Evolutionary conservation across 768 basidiomycete species (phyloP).

Genomic region (Serendipita vermifera): DNA sequence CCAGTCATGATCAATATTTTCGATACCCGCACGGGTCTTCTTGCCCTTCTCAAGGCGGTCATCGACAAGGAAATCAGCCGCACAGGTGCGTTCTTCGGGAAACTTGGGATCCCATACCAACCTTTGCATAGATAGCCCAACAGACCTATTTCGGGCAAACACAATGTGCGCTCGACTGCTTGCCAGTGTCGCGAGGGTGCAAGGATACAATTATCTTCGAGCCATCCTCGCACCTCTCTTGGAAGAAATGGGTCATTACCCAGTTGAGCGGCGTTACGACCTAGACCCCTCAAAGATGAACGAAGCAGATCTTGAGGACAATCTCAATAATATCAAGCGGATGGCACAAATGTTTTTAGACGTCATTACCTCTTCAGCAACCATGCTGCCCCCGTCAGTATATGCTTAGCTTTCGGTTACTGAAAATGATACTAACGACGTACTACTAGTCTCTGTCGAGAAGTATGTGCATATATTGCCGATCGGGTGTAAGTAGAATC

Average conservation of each 20-base stretch:
- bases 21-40: constrained; percentile 58
- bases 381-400: constrained; percentile 60
- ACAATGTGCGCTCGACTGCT: constrained; percentile 78
- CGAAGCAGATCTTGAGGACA: constrained; percentile 50
- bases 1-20: constrained; percentile 77
- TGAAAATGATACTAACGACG: constrained; percentile 16
- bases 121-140: constrained; percentile 48
- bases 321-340: constrained; percentile 55
- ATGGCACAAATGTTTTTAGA: constrained; percentile 65
- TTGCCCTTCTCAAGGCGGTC: constrained; percentile 66
- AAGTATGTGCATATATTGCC: constrained; percentile 73
- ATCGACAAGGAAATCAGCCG: constrained; percentile 72
- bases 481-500: constrained; percentile 49
- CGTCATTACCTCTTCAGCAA: constrained; percentile 56
- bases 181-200: constrained; percentile 74
- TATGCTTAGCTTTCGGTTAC: neutral
- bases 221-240: constrained; percentile 65
- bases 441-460: constrained; percentile 59
- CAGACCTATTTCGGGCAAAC: constrained; percentile 76
- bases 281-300: constrained; percentile 45
- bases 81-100: no score
- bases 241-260: constrained; percentile 57
- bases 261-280: constrained; percentile 61
- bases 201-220: constrained; percentile 86
- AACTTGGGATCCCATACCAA: constrained; percentile 14